These are phyloP conservation scores for Solanum paucissectum DNA, from an alignment of 257 asterid genomes.

Conservation along the genomic window DNA sequence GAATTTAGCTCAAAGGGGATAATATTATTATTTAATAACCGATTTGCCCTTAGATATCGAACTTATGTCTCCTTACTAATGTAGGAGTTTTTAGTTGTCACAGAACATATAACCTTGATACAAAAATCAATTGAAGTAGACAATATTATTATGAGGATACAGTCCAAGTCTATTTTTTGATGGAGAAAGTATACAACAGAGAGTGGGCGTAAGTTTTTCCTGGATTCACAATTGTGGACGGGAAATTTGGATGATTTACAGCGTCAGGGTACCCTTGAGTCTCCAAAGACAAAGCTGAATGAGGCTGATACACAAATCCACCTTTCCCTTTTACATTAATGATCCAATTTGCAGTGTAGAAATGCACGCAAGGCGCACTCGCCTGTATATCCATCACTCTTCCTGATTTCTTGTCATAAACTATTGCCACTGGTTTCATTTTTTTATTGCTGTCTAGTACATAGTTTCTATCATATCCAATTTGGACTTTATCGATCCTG, in stretches of 20 bases:
- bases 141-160: background rate
- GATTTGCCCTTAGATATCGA: background rate
- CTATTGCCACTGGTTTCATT: background rate
- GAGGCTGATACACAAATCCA: background rate
- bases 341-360: background rate
- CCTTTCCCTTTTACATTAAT: background rate
- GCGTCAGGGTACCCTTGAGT: constrained; percentile 6
- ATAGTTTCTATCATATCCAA: background rate
- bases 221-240: background rate
- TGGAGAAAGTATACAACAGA: background rate
- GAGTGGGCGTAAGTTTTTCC: background rate
- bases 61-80: background rate
- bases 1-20: background rate
- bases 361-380: background rate
- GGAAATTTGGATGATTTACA: constrained; percentile 5
- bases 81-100: background rate
- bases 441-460: background rate
- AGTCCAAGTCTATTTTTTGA: background rate
- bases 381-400: background rate
- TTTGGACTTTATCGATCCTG: background rate
- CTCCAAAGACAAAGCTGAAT: background rate
- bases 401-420: background rate
- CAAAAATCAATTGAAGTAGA: background rate
- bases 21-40: background rate
- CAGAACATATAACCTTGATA: background rate